Evolutionary conservation across 495 filamentous ascomycete species (phyloP).

Genomic region (Xylaria palmicola): DNA sequence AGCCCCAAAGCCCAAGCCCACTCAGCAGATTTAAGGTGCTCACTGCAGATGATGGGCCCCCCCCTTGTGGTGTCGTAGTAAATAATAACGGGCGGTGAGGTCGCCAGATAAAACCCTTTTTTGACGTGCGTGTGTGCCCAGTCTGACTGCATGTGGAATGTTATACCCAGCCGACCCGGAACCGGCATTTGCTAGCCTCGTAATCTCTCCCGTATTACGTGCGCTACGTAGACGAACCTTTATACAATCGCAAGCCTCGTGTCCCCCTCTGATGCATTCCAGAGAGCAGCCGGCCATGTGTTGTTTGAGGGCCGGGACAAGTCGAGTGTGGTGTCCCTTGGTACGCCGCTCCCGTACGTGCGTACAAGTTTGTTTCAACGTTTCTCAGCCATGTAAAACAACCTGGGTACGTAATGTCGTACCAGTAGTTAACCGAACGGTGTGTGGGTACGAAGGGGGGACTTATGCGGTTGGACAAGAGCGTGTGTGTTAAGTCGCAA

Average conservation of each 20-base stretch:
- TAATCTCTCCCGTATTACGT: background rate
- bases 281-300: no score
- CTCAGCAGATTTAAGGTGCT: slow-evolving; percentile 25
- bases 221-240: background rate
- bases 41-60: no score
- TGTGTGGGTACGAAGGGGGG: background rate
- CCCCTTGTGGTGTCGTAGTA: slow-evolving; percentile 20
- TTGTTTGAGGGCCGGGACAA: no score
- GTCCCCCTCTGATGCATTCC: no score
- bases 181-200: background rate
- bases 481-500: slow-evolving; percentile 3
- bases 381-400: background rate
- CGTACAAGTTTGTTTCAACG: background rate
- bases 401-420: no score
- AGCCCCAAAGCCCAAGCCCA: background rate
- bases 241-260: no score
- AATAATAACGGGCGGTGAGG: background rate
- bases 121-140: background rate
- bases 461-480: background rate
- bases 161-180: background rate
- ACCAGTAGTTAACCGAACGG: background rate
- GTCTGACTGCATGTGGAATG: slow-evolving; percentile 3
- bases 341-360: background rate
- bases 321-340: no score
- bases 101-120: background rate